Evolutionary conservation across 805 yeast species (phyloP).

Genomic region (Metschnikowia henanensis): DNA sequence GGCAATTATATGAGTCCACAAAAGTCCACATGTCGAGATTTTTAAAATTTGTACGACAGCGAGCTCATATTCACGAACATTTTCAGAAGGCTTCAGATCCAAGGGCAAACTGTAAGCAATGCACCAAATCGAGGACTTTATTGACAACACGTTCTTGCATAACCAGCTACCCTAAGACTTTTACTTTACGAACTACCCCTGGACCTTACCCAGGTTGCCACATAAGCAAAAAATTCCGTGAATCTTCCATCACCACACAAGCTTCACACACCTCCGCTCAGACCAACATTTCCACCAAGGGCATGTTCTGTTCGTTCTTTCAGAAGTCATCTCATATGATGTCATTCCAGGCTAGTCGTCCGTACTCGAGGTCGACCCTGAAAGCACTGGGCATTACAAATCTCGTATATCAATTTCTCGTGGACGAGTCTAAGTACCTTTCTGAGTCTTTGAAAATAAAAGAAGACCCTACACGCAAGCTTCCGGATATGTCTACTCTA

Average conservation of each 20-base stretch:
- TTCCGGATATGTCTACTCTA: slow-evolving; percentile 3
- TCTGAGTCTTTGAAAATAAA: slow-evolving; percentile 11
- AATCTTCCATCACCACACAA: too few species aligned
- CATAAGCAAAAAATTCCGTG: too few species aligned
- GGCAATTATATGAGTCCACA: too few species aligned
- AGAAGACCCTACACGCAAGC: not conserved
- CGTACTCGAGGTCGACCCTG: not conserved
- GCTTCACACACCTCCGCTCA: too few species aligned
- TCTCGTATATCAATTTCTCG: slow-evolving; percentile 9
- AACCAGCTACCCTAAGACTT: too few species aligned
- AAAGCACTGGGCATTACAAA: not conserved
- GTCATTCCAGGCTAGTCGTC: not conserved
- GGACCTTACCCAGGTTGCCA: too few species aligned
- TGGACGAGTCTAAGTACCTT: slow-evolving; percentile 11
- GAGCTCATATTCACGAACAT: not conserved
- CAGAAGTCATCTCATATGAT: not conserved
- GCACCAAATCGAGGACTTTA: not conserved
- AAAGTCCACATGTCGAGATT: not conserved
- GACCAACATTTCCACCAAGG: not conserved
- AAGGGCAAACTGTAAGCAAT: not conserved
- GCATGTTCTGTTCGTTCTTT: not conserved
- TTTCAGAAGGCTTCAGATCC: not conserved
- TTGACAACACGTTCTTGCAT: not conserved
- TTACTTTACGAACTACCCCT: too few species aligned
- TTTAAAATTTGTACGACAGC: not conserved